Conservation (phyloP, 2,329 filamentous ascomycete species). For the Akanthomyces lecanii region DNA sequence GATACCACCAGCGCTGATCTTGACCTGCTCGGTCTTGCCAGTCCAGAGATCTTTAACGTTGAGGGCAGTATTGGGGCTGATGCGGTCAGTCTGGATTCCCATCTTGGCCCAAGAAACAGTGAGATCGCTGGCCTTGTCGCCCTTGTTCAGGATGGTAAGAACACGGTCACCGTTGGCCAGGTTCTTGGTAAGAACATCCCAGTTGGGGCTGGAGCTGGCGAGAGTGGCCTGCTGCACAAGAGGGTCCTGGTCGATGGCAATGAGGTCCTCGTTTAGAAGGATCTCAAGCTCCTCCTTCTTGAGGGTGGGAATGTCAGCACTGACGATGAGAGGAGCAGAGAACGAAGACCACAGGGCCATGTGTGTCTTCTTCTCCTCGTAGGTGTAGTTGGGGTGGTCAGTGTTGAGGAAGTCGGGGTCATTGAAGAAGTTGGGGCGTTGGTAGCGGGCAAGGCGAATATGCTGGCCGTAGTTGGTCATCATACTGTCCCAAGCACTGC, state of each 20-base stretch:
- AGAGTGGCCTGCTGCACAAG: constrained; percentile 43
- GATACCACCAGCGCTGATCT: constrained; percentile 23
- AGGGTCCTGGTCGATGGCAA: constrained; percentile 39
- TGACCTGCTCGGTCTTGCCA: constrained; percentile 25
- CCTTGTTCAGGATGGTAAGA: constrained; percentile 44
- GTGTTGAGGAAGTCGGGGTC: constrained; percentile 36
- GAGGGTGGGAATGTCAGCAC: constrained; percentile 36
- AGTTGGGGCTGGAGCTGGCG: constrained; percentile 38
- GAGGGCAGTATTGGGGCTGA: constrained; percentile 25
- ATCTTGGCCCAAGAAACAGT: constrained; percentile 33
- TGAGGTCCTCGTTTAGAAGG: constrained; percentile 38
- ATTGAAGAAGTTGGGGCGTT: constrained; percentile 35
- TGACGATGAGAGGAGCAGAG: constrained; percentile 34
- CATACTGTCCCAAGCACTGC: constrained; percentile 43
- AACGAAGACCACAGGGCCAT: constrained; percentile 35
- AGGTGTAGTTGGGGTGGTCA: constrained; percentile 31
- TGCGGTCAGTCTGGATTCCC: constrained; percentile 30
- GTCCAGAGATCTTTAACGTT: constrained; percentile 42
- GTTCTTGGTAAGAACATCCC: constrained; percentile 44
- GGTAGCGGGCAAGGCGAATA: constrained; percentile 37
- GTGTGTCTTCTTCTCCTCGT: constrained; percentile 34
- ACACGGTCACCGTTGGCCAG: constrained; percentile 44
- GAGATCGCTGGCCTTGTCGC: constrained; percentile 26
- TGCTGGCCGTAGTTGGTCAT: constrained; percentile 45
- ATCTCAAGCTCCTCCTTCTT: constrained; percentile 31